Percentiles rank a stretch among this genome's conserved stretches.
phyloP scores from a whole-genome alignment of 176 grass and related monocot species.

The Dactylis glomerata region DNA sequence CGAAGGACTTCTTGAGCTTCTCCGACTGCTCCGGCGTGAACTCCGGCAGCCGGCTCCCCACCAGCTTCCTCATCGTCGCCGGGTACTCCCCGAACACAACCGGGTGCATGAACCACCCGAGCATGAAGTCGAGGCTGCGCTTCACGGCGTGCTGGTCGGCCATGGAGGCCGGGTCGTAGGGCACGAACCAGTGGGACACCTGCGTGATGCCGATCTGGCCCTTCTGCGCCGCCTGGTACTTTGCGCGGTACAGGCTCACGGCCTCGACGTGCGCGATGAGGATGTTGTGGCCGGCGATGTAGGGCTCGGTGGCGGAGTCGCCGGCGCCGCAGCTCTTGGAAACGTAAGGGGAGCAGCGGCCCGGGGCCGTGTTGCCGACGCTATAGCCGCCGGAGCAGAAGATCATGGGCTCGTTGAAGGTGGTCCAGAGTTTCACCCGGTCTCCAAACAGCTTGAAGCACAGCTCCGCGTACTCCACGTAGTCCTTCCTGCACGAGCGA shows the following conservation, averaged over 20 bases:
- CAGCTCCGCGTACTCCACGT: constrained; percentile 40
- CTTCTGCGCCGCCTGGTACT: constrained; percentile 39
- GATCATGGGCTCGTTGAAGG: constrained; percentile 56
- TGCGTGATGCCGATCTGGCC: constrained; percentile 42
- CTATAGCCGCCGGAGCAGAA: constrained; percentile 37
- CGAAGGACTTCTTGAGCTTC: constrained; percentile 33
- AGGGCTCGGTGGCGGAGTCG: constrained; percentile 58
- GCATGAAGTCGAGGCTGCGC: constrained; percentile 35
- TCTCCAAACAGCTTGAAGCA: constrained; percentile 58
- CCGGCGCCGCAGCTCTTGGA: constrained; percentile 26
- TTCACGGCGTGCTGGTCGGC: neutral
- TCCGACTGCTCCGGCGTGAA: constrained; percentile 39
- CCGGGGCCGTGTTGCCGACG: constrained; percentile 18
- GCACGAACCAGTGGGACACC: constrained; percentile 20
- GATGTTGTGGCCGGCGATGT: constrained; percentile 48
- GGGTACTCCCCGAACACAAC: constrained; percentile 37
- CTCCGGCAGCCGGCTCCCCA: constrained; percentile 33
- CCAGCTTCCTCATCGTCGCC: constrained; percentile 10
- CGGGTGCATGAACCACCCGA: constrained; percentile 44
- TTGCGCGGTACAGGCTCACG: constrained; percentile 45
- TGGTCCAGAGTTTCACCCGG: constrained; percentile 57
- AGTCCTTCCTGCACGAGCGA: constrained; percentile 36
- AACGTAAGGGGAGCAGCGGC: constrained; percentile 39
- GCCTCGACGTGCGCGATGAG: constrained; percentile 58
- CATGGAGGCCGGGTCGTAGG: neutral